These are phyloP conservation scores for Sarocladium brachiariae DNA, from an alignment of 2,329 filamentous ascomycete species.

Conservation along the genomic window DNA sequence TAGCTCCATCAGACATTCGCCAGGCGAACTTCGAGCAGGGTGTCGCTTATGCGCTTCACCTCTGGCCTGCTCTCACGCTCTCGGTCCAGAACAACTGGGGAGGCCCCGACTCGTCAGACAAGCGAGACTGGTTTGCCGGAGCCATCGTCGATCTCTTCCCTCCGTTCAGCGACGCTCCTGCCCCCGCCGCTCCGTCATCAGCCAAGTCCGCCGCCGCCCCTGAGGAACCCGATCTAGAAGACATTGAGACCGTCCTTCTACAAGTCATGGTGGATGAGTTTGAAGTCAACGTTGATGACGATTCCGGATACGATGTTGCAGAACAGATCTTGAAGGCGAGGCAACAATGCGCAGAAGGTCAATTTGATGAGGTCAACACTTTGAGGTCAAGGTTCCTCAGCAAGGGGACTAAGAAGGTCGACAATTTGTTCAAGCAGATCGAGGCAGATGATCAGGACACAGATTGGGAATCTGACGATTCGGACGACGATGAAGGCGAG, in stretches of 20 bases:
- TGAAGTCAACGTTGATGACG: conserved; percentile 86
- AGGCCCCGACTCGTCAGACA: conserved; percentile 73
- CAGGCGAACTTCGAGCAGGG: conserved; percentile 74
- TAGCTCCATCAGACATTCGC: conserved; percentile 37
- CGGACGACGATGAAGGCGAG: conserved; percentile 46
- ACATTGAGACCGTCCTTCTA: conserved; percentile 77
- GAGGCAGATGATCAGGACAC: conserved; percentile 50
- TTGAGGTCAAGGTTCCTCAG: conserved; percentile 58
- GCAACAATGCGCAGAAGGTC: conserved; percentile 56
- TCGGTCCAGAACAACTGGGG: conserved; percentile 86
- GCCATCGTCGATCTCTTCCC: conserved; percentile 75
- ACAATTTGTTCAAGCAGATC: conserved; percentile 48
- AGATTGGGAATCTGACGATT: conserved; percentile 55
- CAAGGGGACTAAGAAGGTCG: conserved; percentile 52
- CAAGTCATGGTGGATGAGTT: conserved; percentile 96
- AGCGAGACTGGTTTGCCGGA: conserved; percentile 94
- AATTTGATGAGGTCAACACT: conserved; percentile 56
- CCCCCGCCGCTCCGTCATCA: conserved; percentile 20
- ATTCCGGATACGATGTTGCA: conserved; percentile 69
- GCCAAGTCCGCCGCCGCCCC: conserved; percentile 13
- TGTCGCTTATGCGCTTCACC: conserved; percentile 75
- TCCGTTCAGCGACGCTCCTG: conserved; percentile 47
- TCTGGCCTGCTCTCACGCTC: conserved; percentile 83
- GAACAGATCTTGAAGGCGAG: conserved; percentile 63
- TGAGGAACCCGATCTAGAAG: conserved; percentile 60